Evolutionary conservation across 2,329 filamentous ascomycete species (phyloP).

Genomic region (Talaromyces marneffei): DNA sequence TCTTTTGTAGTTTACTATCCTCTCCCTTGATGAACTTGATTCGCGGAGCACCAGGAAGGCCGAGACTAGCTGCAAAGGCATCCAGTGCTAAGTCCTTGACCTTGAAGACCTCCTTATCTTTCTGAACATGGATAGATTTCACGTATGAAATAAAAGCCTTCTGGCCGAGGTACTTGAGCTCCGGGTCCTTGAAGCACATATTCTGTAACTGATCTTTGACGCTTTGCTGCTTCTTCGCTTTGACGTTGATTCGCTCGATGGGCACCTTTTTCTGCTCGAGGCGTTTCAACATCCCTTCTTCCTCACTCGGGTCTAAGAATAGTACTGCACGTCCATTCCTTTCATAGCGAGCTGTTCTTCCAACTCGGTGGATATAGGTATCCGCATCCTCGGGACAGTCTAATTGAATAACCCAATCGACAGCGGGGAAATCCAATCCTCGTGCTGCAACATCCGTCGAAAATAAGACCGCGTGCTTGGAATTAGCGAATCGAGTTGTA

Average conservation of each 20-base stretch:
- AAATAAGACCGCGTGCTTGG: constrained; percentile 82
- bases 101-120: constrained; percentile 86
- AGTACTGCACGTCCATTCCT: constrained; percentile 80
- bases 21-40: constrained; percentile 92
- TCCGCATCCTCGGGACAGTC: constrained; percentile 95
- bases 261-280: constrained; percentile 86
- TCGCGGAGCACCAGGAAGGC: constrained; percentile 82
- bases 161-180: constrained; percentile 89
- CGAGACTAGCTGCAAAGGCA: constrained; percentile 76
- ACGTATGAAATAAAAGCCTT: constrained; percentile 93
- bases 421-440: constrained; percentile 90
- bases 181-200: constrained; percentile 91
- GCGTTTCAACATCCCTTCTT: constrained; percentile 79
- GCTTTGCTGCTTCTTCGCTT: constrained; percentile 80
- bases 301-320: constrained; percentile 88
- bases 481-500: constrained; percentile 71
- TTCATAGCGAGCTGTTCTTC: constrained; percentile 89
- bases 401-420: constrained; percentile 98
- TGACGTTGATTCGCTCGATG: constrained; percentile 78
- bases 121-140: constrained; percentile 78
- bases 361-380: constrained; percentile 95
- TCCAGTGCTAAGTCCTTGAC: constrained; percentile 78
- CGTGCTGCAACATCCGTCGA: constrained; percentile 92
- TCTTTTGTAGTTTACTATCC: constrained; percentile 80
- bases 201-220: constrained; percentile 82